A percentile compares a stretch with the other conserved stretches of the same genome.
phyloP scores from a whole-genome alignment of 1,284 basidiomycete genomes.

The Trichosporon sp. region DNA sequence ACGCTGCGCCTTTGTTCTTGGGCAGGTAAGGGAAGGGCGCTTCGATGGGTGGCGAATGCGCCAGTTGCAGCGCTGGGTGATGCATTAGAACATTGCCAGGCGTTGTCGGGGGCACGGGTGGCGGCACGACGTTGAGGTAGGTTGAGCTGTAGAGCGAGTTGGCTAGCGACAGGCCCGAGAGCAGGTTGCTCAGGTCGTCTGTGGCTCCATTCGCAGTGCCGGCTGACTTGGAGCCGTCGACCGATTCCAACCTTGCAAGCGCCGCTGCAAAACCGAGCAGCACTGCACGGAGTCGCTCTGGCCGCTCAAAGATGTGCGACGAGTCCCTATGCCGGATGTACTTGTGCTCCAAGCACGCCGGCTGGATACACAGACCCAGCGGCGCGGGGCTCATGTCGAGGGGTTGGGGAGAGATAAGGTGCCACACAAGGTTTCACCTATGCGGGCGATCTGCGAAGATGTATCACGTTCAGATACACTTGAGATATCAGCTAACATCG shows the following conservation, averaged over 20 bases:
- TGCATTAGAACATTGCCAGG: constrained; percentile 39
- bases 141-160: constrained; percentile 6
- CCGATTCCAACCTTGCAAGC: constrained; percentile 62
- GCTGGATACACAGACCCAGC: constrained; percentile 47
- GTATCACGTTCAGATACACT: not conserved
- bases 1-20: constrained; percentile 6
- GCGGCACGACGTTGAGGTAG: constrained; percentile 22
- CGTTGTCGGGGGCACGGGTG: constrained; percentile 20
- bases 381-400: constrained; percentile 11
- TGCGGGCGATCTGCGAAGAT: not conserved
- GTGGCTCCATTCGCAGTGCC: not conserved
- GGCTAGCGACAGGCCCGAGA: constrained; percentile 32
- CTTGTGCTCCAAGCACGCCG: constrained; percentile 55
- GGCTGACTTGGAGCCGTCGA: constrained; percentile 7
- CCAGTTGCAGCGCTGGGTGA: constrained; percentile 41
- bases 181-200: constrained; percentile 27
- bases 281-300: constrained; percentile 77
- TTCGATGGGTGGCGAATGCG: constrained; percentile 37
- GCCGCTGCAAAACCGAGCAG: constrained; percentile 72
- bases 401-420: not conserved
- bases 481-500: not conserved
- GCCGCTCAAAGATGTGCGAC: constrained; percentile 75
- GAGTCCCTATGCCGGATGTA: constrained; percentile 70
- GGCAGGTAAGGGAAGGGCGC: constrained; percentile 35
- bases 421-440: not conserved